Base-by-base conservation (phyloP, 2,329 filamentous ascomycete genomes). In the Talaromyces amestolkiae region DNA sequence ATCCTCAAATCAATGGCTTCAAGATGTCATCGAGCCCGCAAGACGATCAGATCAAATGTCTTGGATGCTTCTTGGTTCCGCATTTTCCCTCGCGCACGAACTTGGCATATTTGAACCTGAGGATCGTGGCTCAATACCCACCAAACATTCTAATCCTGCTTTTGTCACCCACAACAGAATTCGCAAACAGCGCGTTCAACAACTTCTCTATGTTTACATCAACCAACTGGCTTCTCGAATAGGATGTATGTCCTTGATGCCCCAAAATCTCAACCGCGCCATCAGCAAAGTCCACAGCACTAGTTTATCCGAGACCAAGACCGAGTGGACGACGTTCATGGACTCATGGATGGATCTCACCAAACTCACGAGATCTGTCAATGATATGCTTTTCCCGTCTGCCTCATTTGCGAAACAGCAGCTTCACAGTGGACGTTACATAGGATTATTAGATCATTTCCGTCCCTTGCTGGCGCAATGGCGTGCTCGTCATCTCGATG, bases 11-110 rank as follows among this genome's bases (percentile, higher is more conserved):
- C 71, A 78, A 51, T 85, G 83, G 82, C 76, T 80, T 2, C 78
- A 83, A 61, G 83, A 84, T 68, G 83, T 85, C 0, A 80, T 85
- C 19, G 79, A 83, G 45, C 83, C 83, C 0, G 81, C 83, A 1
- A 82, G 80, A 65, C 76, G 81, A 47, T 84, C 81, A 0, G 84
- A 85, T 69, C 78, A 82, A 1, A 86, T 86, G 83, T 85, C 84
- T 1, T 86, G 84, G 84, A 86, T 85, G 80, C 69, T 85, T 35
- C 77, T 86, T 54, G 83, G 83, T 17, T 81, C 80, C 66, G 83
- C 82, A 1, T 69, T 83, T 35, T 81, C 82, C 2, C 73, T 86
- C 10, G 81, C 82, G 1, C 82, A 84, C 61, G 82, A 84, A 69
- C 75, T 84, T 17, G 79, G 82, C 3, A 73, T 84, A 10, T 80